phyloP scores from a whole-genome alignment of 108 stramenopile species.

The Epithemia pelagica region DNA sequence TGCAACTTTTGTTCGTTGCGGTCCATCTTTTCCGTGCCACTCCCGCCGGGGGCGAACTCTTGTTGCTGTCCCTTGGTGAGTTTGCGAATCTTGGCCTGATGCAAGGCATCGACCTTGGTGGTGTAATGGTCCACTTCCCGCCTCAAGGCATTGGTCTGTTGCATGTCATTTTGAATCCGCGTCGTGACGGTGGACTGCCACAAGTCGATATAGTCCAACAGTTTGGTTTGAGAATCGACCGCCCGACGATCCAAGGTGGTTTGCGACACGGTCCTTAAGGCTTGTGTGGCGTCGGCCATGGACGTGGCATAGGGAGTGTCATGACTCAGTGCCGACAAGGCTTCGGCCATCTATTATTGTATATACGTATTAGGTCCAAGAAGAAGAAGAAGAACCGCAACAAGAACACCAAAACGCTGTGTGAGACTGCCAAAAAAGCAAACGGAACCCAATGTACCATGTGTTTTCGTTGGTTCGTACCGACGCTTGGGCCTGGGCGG shows the following conservation, averaged over 20 bases:
- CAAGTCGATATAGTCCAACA: background rate
- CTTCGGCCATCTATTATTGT: background rate
- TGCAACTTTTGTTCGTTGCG: background rate
- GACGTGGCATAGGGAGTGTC: conserved; percentile 74
- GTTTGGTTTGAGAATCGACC: background rate
- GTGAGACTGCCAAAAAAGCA: too few species aligned
- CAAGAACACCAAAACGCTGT: too few species aligned
- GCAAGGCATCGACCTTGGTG: background rate
- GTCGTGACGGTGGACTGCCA: background rate
- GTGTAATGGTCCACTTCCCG: background rate
- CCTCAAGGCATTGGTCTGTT: background rate
- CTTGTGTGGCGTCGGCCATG: conserved; percentile 34
- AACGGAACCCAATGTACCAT: background rate
- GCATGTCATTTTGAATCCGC: background rate
- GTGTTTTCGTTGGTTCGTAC: background rate
- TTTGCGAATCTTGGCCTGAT: background rate
- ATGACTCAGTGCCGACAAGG: conserved; percentile 20
- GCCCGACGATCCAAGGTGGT: background rate
- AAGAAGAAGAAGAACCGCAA: too few species aligned
- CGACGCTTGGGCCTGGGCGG: background rate
- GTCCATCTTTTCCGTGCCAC: background rate
- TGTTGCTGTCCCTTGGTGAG: background rate
- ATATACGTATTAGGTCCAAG: too few species aligned
- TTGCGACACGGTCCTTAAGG: conserved; percentile 18
- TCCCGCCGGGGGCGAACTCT: background rate